Conservation (phyloP, 2,329 filamentous ascomycete species). For the Trichoderma guizhouense region DNA sequence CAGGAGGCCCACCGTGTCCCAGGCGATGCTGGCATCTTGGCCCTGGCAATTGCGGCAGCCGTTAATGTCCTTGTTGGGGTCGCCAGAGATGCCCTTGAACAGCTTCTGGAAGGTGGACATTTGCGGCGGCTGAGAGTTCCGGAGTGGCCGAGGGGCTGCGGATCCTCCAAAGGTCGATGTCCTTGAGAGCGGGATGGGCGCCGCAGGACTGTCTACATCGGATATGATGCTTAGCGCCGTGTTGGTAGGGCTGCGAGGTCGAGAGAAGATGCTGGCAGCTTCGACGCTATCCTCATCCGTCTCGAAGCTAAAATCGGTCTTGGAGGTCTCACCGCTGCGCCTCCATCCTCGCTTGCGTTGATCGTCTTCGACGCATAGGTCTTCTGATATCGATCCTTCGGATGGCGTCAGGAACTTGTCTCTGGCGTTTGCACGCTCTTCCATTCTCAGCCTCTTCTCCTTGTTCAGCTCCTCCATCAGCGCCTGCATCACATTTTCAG, state of each 20-base stretch:
- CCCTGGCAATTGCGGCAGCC: constrained; percentile 57
- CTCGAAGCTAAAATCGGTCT: constrained; percentile 42
- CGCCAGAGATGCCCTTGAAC: constrained; percentile 41
- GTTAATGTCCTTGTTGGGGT: constrained; percentile 27
- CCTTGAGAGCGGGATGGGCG: constrained; percentile 24
- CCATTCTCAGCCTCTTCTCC: constrained; percentile 47
- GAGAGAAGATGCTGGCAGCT: constrained; percentile 57
- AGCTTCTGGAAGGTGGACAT: constrained; percentile 41
- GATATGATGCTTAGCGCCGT: constrained; percentile 37
- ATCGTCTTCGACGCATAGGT: constrained; percentile 54
- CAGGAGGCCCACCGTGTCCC: constrained; percentile 61
- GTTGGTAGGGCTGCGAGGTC: constrained; percentile 55
- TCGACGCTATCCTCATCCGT: constrained; percentile 53
- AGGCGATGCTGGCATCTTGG: constrained; percentile 57
- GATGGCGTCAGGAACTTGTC: constrained; percentile 30
- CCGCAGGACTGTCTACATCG: constrained; percentile 27
- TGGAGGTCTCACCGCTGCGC: constrained; percentile 42
- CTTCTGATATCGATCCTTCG: constrained; percentile 47
- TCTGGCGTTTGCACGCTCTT: constrained; percentile 34
- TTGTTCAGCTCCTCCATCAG: constrained; percentile 49
- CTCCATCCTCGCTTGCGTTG: constrained; percentile 41
- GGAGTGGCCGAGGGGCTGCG: constrained; percentile 31
- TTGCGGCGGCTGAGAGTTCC: constrained; percentile 32
- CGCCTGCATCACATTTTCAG: constrained; percentile 49
- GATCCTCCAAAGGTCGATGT: constrained; percentile 23